phyloP scores from a whole-genome alignment of 2,329 filamentous ascomycete species.

The Cladosporium cucumerinum region DNA sequence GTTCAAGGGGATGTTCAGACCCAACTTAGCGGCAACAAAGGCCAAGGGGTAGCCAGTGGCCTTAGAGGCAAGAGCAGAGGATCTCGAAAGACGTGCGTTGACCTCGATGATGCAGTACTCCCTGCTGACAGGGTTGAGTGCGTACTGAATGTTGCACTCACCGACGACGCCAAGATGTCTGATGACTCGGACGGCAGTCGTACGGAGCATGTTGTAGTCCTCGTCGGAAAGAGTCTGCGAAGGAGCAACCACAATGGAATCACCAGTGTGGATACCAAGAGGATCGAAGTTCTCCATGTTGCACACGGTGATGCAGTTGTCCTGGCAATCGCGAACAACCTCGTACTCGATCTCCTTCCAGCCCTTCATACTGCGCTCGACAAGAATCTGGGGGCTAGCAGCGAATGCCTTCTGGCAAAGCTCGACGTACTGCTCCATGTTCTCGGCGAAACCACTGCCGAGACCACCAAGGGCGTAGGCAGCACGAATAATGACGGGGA shows the following conservation, averaged over 20 bases:
- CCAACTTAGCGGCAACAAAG: conserved; percentile 95
- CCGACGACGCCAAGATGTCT: conserved; percentile 95
- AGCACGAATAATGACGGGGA: conserved; percentile 93
- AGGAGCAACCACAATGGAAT: conserved; percentile 95
- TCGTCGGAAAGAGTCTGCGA: conserved; percentile 96
- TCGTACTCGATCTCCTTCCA: conserved; percentile 99
- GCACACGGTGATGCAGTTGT: conserved; percentile 99
- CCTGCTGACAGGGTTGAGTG: conserved; percentile 86
- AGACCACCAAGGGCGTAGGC: conserved; percentile 94
- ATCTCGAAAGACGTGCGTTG: conserved; percentile 92
- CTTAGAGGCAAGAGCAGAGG: conserved; percentile 92
- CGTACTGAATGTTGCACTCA: conserved; percentile 99
- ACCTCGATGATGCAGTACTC: conserved; percentile 99
- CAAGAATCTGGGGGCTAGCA: conserved; percentile 90
- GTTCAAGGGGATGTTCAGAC: conserved; percentile 89
- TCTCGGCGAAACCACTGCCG: conserved; percentile 90
- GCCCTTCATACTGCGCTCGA: conserved; percentile 98
- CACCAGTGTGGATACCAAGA: conserved; percentile 94
- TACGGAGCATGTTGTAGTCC: conserved; percentile 98
- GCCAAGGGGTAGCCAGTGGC: conserved; percentile 94
- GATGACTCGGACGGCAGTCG: conserved; percentile 94
- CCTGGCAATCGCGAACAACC: conserved; percentile 88
- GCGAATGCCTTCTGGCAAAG: conserved; percentile 95
- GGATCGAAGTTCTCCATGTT: conserved; percentile 99
- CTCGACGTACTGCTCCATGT: conserved; percentile 75